A percentile compares a stretch with the other conserved stretches of the same genome.
Evolutionary conservation across 225 moss, liverwort and hornwort species (phyloP).

Genomic region (Anthoceros angustus): DNA sequence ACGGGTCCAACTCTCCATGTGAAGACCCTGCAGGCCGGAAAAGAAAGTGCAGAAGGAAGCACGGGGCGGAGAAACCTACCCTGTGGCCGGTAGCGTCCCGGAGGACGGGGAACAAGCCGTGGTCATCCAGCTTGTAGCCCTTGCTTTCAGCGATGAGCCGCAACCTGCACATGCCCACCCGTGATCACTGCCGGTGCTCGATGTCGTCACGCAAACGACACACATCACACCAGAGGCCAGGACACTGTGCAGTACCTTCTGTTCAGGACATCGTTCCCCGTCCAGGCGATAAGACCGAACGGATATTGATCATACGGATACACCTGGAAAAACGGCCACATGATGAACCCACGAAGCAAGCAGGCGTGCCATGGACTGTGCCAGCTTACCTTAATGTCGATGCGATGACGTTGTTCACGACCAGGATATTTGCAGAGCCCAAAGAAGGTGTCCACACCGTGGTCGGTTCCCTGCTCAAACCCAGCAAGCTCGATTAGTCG

Average conservation of each 20-base stretch:
- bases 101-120: slow-evolving; percentile 54
- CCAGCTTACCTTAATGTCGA: slow-evolving; percentile 59
- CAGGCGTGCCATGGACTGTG: neutral
- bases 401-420: slow-evolving; percentile 71
- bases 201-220: neutral
- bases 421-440: slow-evolving; percentile 96
- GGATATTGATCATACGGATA: slow-evolving; percentile 73
- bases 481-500: neutral
- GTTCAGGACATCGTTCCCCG: slow-evolving; percentile 87
- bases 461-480: slow-evolving; percentile 30
- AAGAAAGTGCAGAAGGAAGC: neutral
- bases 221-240: no score
- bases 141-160: slow-evolving; percentile 50
- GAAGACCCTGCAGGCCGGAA: neutral
- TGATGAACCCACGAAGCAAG: neutral
- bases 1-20: neutral
- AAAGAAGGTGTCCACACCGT: slow-evolving; percentile 73
- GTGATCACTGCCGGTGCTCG: neutral
- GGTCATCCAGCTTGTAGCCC: slow-evolving; percentile 76
- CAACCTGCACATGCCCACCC: slow-evolving; percentile 24
- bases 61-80: slow-evolving; percentile 19
- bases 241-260: slow-evolving; percentile 33
- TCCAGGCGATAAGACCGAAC: slow-evolving; percentile 90
- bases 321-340: slow-evolving; percentile 22
- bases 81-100: slow-evolving; percentile 38